Percentiles rank a stretch among this genome's conserved stretches.
These are phyloP conservation scores for Pinus taeda DNA, from an alignment of 75 land plant species.

Conservation along the genomic window DNA sequence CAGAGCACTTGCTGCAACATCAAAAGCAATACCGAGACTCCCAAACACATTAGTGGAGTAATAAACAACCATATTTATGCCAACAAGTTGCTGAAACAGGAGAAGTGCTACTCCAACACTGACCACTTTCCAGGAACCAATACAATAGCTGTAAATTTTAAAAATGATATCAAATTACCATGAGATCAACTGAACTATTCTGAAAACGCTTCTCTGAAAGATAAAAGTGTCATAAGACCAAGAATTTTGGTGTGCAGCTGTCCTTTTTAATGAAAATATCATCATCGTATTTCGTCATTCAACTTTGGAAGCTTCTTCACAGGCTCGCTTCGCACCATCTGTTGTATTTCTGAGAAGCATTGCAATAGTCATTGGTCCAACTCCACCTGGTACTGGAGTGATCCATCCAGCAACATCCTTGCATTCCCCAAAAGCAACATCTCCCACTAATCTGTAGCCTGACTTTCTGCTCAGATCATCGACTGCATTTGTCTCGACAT, in stretches of 20 bases:
- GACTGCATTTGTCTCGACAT: constrained; percentile 69
- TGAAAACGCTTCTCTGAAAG: background rate
- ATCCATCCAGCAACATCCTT: constrained; percentile 75
- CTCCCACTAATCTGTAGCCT: constrained; percentile 81
- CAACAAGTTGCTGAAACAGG: too few relatives aligned
- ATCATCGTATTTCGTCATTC: background rate
- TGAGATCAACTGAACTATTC: too few relatives aligned
- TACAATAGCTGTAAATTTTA: too few relatives aligned
- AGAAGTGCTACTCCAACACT: too few relatives aligned
- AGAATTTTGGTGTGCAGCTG: background rate
- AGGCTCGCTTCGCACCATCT: constrained; percentile 59
- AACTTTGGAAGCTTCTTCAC: constrained; percentile 1
- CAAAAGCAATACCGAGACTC: too few relatives aligned
- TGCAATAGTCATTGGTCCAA: constrained; percentile 91
- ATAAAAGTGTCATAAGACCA: background rate
- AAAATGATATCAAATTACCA: too few relatives aligned
- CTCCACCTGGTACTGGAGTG: constrained; percentile 90
- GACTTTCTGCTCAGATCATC: constrained; percentile 64
- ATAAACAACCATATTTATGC: too few relatives aligned
- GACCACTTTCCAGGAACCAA: too few relatives aligned
- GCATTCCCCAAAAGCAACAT: constrained; percentile 72
- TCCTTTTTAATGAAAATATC: too few relatives aligned
- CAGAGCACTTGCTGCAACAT: too few relatives aligned
- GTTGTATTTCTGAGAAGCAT: constrained; percentile 78
- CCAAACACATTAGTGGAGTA: too few relatives aligned